A percentile compares a stretch with the other conserved stretches of the same genome.
These are phyloP conservation scores for Aspergillus caelatus DNA, from an alignment of 2,329 filamentous ascomycete species.

Conservation along the genomic window DNA sequence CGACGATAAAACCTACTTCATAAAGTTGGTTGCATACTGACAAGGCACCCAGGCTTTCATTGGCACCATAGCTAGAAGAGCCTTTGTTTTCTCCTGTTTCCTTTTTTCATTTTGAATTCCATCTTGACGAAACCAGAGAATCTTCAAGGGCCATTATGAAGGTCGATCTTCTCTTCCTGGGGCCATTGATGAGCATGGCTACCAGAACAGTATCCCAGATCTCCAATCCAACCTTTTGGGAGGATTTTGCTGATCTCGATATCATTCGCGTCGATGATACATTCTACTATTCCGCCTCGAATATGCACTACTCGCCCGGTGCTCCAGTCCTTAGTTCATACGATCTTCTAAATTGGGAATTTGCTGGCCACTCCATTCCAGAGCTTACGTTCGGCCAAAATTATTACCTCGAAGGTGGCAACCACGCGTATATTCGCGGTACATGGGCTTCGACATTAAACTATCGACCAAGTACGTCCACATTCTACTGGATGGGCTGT, in stretches of 20 bases:
- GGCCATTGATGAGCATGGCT: background rate
- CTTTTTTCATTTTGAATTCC: background rate
- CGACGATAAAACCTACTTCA: background rate
- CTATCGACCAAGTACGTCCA: constrained; percentile 53
- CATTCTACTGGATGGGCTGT: constrained; percentile 63
- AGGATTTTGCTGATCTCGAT: constrained; percentile 60
- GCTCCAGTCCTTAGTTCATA: constrained; percentile 59
- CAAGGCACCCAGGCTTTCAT: background rate
- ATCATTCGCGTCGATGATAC: constrained; percentile 54
- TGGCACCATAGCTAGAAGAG: background rate
- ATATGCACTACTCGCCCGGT: constrained; percentile 60
- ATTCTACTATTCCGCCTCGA: constrained; percentile 60
- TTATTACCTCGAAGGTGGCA: constrained; percentile 38
- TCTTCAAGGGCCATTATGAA: background rate
- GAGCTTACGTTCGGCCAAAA: constrained; percentile 49
- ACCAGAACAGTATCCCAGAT: constrained; percentile 18
- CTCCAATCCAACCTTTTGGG: constrained; percentile 58
- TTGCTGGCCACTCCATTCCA: constrained; percentile 50
- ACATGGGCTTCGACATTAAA: constrained; percentile 60
- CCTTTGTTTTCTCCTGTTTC: background rate
- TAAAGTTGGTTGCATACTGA: background rate
- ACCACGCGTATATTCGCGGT: constrained; percentile 55
- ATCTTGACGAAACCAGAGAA: background rate
- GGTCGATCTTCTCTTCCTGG: background rate
- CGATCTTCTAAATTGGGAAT: constrained; percentile 58